These are phyloP conservation scores for Ascosphaera apis DNA, from an alignment of 2,329 filamentous ascomycete genomes.

Conservation along the genomic window DNA sequence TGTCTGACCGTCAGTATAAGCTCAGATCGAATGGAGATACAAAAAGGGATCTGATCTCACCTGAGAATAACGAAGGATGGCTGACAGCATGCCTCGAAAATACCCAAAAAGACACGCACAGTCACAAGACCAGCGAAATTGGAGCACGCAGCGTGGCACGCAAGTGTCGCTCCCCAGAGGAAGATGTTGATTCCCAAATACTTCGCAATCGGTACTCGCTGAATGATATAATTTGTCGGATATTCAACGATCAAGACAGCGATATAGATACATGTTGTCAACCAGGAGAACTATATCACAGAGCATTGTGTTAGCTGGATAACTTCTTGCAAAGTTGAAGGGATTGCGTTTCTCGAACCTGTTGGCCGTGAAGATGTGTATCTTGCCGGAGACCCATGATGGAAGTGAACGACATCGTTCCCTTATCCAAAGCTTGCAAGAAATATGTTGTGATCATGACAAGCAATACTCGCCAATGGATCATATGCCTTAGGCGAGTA, in stretches of 20 bases:
- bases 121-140: slow-evolving; percentile 36
- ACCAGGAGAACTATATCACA: slow-evolving; percentile 49
- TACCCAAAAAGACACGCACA: slow-evolving; percentile 42
- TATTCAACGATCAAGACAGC: slow-evolving; percentile 49
- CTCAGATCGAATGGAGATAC: too few relatives aligned
- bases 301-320: too few relatives aligned
- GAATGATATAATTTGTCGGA: slow-evolving; percentile 42
- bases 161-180: slow-evolving; percentile 38
- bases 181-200: slow-evolving; percentile 41
- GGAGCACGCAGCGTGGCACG: slow-evolving; percentile 35
- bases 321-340: too few relatives aligned
- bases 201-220: slow-evolving; percentile 43
- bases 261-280: slow-evolving; percentile 54
- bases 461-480: slow-evolving; percentile 42
- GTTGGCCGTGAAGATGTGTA: slow-evolving; percentile 22
- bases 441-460: slow-evolving; percentile 58
- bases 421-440: slow-evolving; percentile 29
- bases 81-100: slow-evolving; percentile 48
- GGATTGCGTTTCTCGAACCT: slow-evolving; percentile 10
- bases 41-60: too few relatives aligned
- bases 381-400: slow-evolving; percentile 24
- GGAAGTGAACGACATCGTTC: slow-evolving; percentile 17
- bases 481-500: slow-evolving; percentile 36
- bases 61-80: slow-evolving; percentile 41
- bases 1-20: neutral